Evolutionary conservation across 2,329 filamentous ascomycete genomes (phyloP), one percentile per base, ranked within the genome.

Genomic region (Emergomyces pasteurianus): DNA sequence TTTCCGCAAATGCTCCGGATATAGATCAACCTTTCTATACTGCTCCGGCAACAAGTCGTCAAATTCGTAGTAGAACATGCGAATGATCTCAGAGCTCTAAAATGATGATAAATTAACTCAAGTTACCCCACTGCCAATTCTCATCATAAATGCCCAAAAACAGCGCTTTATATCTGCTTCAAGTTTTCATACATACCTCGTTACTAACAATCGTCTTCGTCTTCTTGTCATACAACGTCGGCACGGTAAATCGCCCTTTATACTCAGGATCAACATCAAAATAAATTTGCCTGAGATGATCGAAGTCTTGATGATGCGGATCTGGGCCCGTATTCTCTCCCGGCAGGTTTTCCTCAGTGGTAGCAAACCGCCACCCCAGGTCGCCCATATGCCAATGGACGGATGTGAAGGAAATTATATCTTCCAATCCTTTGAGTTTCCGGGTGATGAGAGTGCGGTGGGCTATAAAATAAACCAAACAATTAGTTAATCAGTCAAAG

Each of bases 341-440:
- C 0, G 83, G 77, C 1, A 84, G 62, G 0, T 81, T 74, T 64
- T 88, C 86, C 23, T 86, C 83, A 1, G 81, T 61, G 0, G 85
- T 88, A 5, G 83, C 83, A 73, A 96, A 96, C 58, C 89, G 87
- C 92, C 92, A 96, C 63, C 91, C 86, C 85, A 78, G 84, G 70
- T 78, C 86, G 63, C 67, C 85, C 78, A 97, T 85, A 69, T 96
- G 87, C 92, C 92, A 97, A 76, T 96, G 92, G 59, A 96, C 92
- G n/a, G 84, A 85, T 0, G 90, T 94, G 62, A 84, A 80, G 6
- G 83, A 78, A 66, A 99, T 86, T 65, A 94, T 82, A 61, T 95
- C 87, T 68, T 97, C 89, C 0, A 99, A 81, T 0, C 92, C 94
- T 79, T 97, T 99, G 69, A 99, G 82, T 73, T 90, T 87, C 62